Evolutionary conservation across 2,329 filamentous ascomycete genomes (phyloP), one percentile per base, ranked within the genome.

Genomic region (Sporothrix euskadiensis): DNA sequence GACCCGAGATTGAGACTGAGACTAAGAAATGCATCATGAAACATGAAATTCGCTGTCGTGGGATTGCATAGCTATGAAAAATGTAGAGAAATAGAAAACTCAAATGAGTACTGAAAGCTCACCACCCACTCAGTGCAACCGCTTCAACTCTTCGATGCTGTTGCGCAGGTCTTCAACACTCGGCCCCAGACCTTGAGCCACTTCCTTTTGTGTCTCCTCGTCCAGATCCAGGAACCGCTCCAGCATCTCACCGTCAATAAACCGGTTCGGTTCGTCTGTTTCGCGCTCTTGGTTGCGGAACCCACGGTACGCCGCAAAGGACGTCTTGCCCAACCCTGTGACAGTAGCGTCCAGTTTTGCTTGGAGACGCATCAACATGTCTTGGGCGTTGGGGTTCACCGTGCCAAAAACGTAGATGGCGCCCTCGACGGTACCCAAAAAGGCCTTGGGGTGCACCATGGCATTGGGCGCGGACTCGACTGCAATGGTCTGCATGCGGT

Each of bases 171-270:
- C 80, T 81, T 90, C 86, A 76, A 93, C 81, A 84, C 84, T 88
- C 75, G 84, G 90, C 72, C 84, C 91, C 76, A 86, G 85, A 68
- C 84, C 89, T 80, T 85, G 80, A 73, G 84, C 89, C 69, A 88
- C 83, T 72, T 82, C 80, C 77, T 83, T 83, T 81, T 90, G 89
- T 56, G 82, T 82, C 52, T 84, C 83, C 72, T 91, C 89, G 63
- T 88, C 85, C 75, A 92, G 84, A 76, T 94, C 90, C 76, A 98
- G 81, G 79, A 98, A 98, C 70, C 89, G 83, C 82, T 98, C 95
- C 14, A 99, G 86, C 78, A 98, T 85, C 80, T 98, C 95, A 0
- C 95, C 96, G 79, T 99, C 96, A 14, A 99, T 88, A 78, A 98
- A 98, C 1, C 95, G 87, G 79, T 89, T 92, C 0, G 96, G 95